Conservation (phyloP, 2,329 filamentous ascomycete species). For the Fusarium secorum region DNA sequence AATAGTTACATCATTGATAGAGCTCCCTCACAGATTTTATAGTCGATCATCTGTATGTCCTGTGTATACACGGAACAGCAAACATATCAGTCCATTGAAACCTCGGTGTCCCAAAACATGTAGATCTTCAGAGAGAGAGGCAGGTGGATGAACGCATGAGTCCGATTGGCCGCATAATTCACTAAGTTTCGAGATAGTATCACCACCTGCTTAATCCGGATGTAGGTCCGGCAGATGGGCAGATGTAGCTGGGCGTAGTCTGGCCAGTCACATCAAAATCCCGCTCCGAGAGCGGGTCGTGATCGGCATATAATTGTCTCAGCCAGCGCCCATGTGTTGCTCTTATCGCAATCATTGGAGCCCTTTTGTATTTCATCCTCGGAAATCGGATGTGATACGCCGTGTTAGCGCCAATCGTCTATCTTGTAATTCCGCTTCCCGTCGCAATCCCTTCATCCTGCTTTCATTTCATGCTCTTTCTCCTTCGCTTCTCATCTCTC, state of each 20-base stretch:
- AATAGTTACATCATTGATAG: background rate
- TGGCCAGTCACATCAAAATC: slow-evolving; percentile 17
- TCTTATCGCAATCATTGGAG: slow-evolving; percentile 9
- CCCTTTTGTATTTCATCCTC: slow-evolving; percentile 3
- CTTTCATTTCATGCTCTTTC: background rate
- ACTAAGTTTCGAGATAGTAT: slow-evolving; percentile 2
- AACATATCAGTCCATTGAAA: background rate
- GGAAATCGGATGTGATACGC: background rate
- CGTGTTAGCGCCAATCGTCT: background rate
- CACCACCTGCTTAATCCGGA: slow-evolving; percentile 35
- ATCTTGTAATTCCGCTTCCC: slow-evolving; percentile 1
- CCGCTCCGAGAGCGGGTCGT: slow-evolving; percentile 7
- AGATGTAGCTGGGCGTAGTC: background rate
- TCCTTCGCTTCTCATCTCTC: background rate
- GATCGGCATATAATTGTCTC: slow-evolving; percentile 35
- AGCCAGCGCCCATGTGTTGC: slow-evolving; percentile 27
- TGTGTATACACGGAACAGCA: background rate
- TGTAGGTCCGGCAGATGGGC: slow-evolving; percentile 11
- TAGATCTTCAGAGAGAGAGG: background rate
- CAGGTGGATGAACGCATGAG: slow-evolving; percentile 16
- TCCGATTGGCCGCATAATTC: slow-evolving; percentile 16
- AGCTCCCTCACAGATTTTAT: background rate
- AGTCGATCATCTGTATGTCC: background rate
- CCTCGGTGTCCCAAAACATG: slow-evolving; percentile 15
- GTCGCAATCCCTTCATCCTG: background rate